phyloP scores from a whole-genome alignment of 441 rosid genomes.

The Erysimum cheiri region DNA sequence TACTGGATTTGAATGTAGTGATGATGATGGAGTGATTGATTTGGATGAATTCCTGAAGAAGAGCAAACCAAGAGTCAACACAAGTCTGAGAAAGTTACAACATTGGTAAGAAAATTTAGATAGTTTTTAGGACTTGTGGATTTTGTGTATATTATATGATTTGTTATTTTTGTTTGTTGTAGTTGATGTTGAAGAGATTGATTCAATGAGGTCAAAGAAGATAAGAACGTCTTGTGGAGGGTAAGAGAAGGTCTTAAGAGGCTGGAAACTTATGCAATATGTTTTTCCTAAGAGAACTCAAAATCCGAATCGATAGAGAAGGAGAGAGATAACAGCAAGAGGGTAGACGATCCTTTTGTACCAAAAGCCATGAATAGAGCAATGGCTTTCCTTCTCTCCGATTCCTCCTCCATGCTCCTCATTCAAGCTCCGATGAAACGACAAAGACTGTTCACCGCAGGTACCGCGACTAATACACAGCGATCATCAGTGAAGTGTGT shows the following conservation, averaged over 20 bases:
- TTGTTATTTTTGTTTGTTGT: conserved; percentile 11
- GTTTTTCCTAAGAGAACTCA: too few species aligned
- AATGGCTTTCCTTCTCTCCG: conserved; percentile 48
- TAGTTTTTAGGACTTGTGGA: background rate
- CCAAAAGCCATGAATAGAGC: conserved; percentile 93
- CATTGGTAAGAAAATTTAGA: background rate
- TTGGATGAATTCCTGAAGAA: conserved; percentile 20
- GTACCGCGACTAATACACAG: conserved; percentile 17
- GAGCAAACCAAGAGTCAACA: conserved; percentile 10
- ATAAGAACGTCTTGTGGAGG: conserved; percentile 19
- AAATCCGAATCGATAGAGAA: background rate
- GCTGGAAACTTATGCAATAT: too few species aligned
- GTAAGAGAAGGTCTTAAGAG: background rate
- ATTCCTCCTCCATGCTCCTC: conserved; percentile 37
- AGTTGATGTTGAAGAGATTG: conserved; percentile 30
- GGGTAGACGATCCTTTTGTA: conserved; percentile 89
- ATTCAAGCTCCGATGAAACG: conserved; percentile 9
- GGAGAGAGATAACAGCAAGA: conserved; percentile 57
- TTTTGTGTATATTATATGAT: background rate
- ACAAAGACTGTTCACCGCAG: conserved; percentile 14
- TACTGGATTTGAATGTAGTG: background rate
- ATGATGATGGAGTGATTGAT: conserved; percentile 22
- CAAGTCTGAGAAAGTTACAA: background rate
- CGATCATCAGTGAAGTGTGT: conserved; percentile 14
- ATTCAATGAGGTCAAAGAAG: background rate